These are phyloP conservation scores for Cyclotella atomus DNA, from an alignment of 108 stramenopile species.

Conservation along the genomic window DNA sequence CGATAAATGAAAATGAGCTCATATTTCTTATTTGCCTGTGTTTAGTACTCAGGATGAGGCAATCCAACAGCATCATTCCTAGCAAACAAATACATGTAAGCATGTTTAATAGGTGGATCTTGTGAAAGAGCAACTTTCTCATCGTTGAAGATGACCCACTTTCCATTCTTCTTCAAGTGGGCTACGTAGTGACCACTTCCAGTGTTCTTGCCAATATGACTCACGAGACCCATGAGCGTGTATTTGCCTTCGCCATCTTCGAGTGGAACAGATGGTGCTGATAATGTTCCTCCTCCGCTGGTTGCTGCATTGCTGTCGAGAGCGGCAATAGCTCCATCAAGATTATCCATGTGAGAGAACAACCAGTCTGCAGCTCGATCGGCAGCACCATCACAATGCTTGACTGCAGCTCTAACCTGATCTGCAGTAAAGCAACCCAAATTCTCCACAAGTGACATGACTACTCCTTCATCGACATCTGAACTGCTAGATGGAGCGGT, in stretches of 20 bases:
- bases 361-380: slow-evolving; percentile 98
- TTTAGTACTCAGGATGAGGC: slow-evolving; percentile 44
- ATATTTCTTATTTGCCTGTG: background rate
- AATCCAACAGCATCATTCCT: slow-evolving; percentile 60
- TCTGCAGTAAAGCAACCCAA: slow-evolving; percentile 92
- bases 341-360: slow-evolving; percentile 94
- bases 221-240: slow-evolving; percentile 89
- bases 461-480: slow-evolving; percentile 71
- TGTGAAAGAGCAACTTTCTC: slow-evolving; percentile 94
- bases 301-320: slow-evolving; percentile 47
- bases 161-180: slow-evolving; percentile 92
- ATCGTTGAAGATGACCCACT: slow-evolving; percentile 99
- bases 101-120: slow-evolving; percentile 86
- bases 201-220: slow-evolving; percentile 98
- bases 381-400: slow-evolving; percentile 78
- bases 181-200: slow-evolving; percentile 98
- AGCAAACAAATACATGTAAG: slow-evolving; percentile 91
- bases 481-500: slow-evolving; percentile 38
- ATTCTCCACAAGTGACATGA: slow-evolving; percentile 83
- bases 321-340: slow-evolving; percentile 88
- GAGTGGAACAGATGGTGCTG: slow-evolving; percentile 42
- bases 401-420: slow-evolving; percentile 90
- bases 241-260: slow-evolving; percentile 93
- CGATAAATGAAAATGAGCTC: too few relatives aligned
- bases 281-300: slow-evolving; percentile 11